Conservation (phyloP, 2,329 filamentous ascomycete species). For the Pestalotiopsis fici region DNA sequence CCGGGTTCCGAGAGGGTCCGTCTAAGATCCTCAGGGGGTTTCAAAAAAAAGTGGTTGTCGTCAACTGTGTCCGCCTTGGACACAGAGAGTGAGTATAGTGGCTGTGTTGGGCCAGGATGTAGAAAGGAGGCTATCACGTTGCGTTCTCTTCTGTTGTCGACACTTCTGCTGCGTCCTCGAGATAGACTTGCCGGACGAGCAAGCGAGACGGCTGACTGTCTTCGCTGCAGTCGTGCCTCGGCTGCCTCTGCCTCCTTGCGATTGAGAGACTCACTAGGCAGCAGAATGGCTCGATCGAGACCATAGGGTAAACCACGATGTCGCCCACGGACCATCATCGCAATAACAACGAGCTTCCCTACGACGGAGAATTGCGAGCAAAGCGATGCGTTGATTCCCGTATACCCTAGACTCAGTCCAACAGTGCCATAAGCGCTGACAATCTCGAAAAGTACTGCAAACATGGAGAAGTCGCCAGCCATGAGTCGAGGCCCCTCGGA, state of each 20-base stretch:
- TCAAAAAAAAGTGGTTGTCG: slow-evolving; percentile 9
- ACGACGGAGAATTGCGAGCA: slow-evolving; percentile 78
- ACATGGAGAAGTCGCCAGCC: slow-evolving; percentile 64
- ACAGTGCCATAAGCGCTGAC: slow-evolving; percentile 94
- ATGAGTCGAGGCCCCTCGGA: slow-evolving; percentile 76
- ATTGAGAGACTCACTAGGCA: slow-evolving; percentile 59
- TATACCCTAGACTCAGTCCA: slow-evolving; percentile 83
- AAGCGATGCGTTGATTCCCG: slow-evolving; percentile 75
- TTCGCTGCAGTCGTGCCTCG: slow-evolving; percentile 36
- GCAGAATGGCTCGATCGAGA: slow-evolving; percentile 61
- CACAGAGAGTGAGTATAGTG: slow-evolving; percentile 13
- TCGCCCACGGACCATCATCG: slow-evolving; percentile 70
- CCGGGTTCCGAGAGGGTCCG: slow-evolving; percentile 15
- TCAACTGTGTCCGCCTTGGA: slow-evolving; percentile 18
- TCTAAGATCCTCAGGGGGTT: slow-evolving; percentile 20
- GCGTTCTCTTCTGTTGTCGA: slow-evolving; percentile 18
- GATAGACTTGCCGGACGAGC: slow-evolving; percentile 21
- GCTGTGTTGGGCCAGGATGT: slow-evolving; percentile 28
- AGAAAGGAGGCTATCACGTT: slow-evolving; percentile 26
- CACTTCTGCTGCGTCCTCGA: slow-evolving; percentile 27
- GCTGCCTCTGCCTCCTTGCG: slow-evolving; percentile 52
- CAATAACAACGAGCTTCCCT: slow-evolving; percentile 69
- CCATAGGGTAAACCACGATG: slow-evolving; percentile 70
- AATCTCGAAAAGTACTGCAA: slow-evolving; percentile 77
- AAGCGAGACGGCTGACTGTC: slow-evolving; percentile 34